A percentile compares a stretch with the other conserved stretches of the same genome.
These are phyloP conservation scores for Fusarium sp. DNA, from an alignment of 2,329 filamentous ascomycete genomes.

Conservation along the genomic window DNA sequence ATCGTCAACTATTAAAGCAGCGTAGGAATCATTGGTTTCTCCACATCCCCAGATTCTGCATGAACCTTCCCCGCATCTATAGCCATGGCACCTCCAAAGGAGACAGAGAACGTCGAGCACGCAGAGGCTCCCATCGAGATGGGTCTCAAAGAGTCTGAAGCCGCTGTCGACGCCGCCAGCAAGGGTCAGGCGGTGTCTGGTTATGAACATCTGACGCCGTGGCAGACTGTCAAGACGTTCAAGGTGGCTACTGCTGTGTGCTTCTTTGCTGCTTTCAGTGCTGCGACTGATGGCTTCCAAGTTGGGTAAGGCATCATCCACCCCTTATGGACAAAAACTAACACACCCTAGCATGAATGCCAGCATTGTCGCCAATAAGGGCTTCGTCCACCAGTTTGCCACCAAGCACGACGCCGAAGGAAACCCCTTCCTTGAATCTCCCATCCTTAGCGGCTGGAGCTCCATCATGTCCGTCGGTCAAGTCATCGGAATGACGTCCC, in stretches of 20 bases:
- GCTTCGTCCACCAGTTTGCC: background rate
- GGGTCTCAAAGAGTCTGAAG: background rate
- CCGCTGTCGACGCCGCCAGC: background rate
- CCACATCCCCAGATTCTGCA: background rate
- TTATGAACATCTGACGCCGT: background rate
- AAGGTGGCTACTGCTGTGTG: background rate
- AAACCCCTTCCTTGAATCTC: conserved; percentile 44
- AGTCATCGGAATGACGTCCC: conserved; percentile 48
- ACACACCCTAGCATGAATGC: background rate
- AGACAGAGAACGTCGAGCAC: background rate
- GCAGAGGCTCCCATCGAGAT: background rate
- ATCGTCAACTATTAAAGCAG: background rate
- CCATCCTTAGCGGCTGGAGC: conserved; percentile 50
- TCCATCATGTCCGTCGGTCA: conserved; percentile 52
- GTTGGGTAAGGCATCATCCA: background rate
- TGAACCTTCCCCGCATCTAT: background rate
- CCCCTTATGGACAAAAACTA: fast-evolving
- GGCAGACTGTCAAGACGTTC: background rate
- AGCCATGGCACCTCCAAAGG: background rate
- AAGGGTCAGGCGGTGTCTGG: background rate
- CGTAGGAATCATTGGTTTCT: background rate
- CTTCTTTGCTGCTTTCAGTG: background rate
- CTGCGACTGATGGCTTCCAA: background rate
- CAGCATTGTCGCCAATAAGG: background rate
- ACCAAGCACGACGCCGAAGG: background rate